These are phyloP conservation scores for Lojkania enalia DNA, from an alignment of 2,329 filamentous ascomycete genomes.

Conservation along the genomic window DNA sequence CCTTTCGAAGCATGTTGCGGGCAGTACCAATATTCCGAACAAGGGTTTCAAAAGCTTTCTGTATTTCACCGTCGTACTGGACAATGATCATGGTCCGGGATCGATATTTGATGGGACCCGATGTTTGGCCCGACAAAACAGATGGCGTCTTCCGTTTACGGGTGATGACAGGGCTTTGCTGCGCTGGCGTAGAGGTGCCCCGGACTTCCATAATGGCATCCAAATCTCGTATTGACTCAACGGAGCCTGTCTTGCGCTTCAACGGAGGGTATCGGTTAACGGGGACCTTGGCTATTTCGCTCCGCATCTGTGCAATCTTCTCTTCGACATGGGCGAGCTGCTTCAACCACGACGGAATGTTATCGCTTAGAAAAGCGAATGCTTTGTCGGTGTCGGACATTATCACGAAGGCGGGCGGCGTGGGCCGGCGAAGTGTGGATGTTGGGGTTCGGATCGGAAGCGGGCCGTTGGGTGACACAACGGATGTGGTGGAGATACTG, in stretches of 20 bases:
- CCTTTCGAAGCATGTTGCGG: constrained; percentile 83
- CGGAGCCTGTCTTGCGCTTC: constrained; percentile 40
- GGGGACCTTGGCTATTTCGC: constrained; percentile 35
- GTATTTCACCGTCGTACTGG: constrained; percentile 89
- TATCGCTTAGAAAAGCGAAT: constrained; percentile 44
- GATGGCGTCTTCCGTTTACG: constrained; percentile 52
- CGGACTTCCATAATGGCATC: constrained; percentile 26
- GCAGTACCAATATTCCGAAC: constrained; percentile 80
- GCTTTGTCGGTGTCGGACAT: constrained; percentile 46
- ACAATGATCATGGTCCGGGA: constrained; percentile 78
- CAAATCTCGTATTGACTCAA: constrained; percentile 42
- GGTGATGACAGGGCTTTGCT: constrained; percentile 21
- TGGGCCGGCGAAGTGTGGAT: constrained; percentile 9
- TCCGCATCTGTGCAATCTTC: constrained; percentile 40
- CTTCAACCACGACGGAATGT: constrained; percentile 44
- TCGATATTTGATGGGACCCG: constrained; percentile 61
- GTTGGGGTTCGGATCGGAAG: constrained; percentile 7
- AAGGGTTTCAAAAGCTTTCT: constrained; percentile 78
- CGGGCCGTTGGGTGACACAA: constrained; percentile 11
- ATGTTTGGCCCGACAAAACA: constrained; percentile 43
- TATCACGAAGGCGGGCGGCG: constrained; percentile 15
- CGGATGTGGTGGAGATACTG: neutral
- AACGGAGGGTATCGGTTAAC: constrained; percentile 30
- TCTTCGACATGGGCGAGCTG: constrained; percentile 35
- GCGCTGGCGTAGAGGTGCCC: constrained; percentile 16